Evolutionary conservation across 2,329 filamentous ascomycete species (phyloP).

Genomic region (Calonectria ilicicola): DNA sequence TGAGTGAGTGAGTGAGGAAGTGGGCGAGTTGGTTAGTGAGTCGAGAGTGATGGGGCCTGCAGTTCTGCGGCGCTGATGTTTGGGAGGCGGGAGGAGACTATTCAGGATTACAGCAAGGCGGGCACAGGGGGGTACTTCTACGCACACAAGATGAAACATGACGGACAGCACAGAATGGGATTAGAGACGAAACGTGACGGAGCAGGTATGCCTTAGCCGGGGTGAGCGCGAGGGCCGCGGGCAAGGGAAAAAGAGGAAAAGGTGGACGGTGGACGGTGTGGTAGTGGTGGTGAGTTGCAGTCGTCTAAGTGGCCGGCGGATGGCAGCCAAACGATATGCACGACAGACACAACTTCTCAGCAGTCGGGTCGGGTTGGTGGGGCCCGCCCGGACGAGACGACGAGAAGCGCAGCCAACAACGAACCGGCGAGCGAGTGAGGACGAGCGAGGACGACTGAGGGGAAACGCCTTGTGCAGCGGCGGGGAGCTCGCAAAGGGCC

Average conservation of each 20-base stretch:
- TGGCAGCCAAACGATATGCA: background rate
- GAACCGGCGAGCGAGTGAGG: background rate
- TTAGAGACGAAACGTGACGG: conserved; percentile 1
- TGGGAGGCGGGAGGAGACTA: background rate
- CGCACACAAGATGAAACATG: background rate
- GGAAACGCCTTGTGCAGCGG: background rate
- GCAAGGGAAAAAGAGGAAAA: too few species aligned
- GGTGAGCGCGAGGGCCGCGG: background rate
- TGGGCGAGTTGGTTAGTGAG: background rate
- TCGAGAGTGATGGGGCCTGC: background rate
- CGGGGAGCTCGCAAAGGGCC: background rate
- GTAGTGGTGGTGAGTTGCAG: background rate
- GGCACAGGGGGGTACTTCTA: background rate
- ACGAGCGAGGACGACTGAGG: background rate
- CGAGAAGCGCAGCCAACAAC: background rate
- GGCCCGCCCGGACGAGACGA: too few species aligned
- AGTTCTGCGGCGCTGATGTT: background rate
- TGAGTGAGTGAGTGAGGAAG: too few species aligned
- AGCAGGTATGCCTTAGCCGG: background rate
- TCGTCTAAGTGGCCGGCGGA: background rate
- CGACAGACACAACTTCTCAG: background rate
- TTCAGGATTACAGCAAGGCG: background rate
- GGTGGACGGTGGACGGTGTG: too few species aligned
- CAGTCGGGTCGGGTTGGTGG: too few species aligned
- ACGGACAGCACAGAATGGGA: background rate